Base-by-base conservation (phyloP, 1,284 basidiomycete species). In the Cutaneotrichosporon cutaneum region DNA sequence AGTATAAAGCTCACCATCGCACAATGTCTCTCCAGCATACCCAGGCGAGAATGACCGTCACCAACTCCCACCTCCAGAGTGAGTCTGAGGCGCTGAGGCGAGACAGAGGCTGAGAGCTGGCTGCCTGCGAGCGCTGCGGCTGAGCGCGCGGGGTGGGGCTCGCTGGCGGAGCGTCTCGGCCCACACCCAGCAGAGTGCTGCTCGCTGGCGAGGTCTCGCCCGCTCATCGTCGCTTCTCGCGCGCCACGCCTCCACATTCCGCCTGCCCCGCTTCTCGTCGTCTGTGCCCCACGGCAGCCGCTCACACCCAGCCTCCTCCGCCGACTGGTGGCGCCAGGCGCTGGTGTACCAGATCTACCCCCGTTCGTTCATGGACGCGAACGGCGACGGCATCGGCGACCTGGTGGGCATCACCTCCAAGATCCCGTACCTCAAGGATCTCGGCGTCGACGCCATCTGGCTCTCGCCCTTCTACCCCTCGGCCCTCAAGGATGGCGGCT, bases 281-380 rank as follows among this genome's bases (percentile, higher is more conserved):
- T 30, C 30, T 30, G 30, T 30, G 30, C 30, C 35, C 35, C 35
- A 11, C 11, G 11, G 16, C 35, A 36, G 2, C 13, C 22, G 45
- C 45, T 47, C 22, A 47, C 45, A 26, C 45, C 45, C 39, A 47
- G 45, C 22, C 24, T 24, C 44, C 24, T 39, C 24, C 10, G 63
- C 63, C 55, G 47, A 66, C 65, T 89, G 87, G 87, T 90, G 88
- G 87, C 86, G 88, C 70, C 82, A 83, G 35, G 84, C 85, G 4
- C 72, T 82, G 30, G 80, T 90, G 32, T 90, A 89, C 77, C 87
- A 89, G 73, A 88, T 92, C 77, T 91, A 90, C 77, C 89, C 89
- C 22, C 69, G 75, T 13, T 70, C 87, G 0, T 91, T 89, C 81
- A 82, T 81, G 62, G 89, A 90, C 72, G 84, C 85, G 45, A 89